A percentile compares a stretch with the other conserved stretches of the same genome.
phyloP scores from a whole-genome alignment of 139 green algal species.

The Chlorella sp. region DNA sequence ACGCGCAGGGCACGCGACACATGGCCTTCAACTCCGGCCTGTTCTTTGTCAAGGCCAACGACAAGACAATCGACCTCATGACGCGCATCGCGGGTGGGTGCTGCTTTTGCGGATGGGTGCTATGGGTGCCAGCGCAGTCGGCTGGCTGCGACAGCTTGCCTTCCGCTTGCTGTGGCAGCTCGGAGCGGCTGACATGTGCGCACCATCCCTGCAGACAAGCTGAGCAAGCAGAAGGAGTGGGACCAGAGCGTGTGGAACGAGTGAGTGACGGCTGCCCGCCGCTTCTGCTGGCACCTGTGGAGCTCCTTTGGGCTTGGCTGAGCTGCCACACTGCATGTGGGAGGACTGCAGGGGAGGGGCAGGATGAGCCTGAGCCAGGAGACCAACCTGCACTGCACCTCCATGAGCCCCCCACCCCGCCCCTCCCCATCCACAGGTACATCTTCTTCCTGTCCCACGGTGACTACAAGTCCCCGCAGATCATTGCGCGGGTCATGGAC shows the following conservation, averaged over 20 bases:
- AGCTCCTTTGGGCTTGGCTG: too few species aligned
- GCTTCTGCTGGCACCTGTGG: too few species aligned
- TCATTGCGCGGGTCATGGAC: conserved; percentile 18
- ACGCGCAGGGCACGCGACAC: conserved; percentile 63
- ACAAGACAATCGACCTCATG: conserved; percentile 73
- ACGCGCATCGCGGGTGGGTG: conserved; percentile 54
- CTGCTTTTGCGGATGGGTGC: background rate
- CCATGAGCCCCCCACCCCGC: too few species aligned
- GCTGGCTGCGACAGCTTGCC: background rate
- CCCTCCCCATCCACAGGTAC: conserved; percentile 37
- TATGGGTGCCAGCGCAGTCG: background rate
- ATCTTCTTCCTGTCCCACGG: conserved; percentile 91
- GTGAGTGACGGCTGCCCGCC: background rate
- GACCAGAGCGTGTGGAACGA: conserved; percentile 93
- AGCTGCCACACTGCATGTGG: too few species aligned
- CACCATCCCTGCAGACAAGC: conserved; percentile 41
- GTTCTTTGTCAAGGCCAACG: conserved; percentile 86
- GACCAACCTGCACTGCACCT: too few species aligned
- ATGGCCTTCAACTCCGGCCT: conserved; percentile 91
- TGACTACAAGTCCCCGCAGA: conserved; percentile 72
- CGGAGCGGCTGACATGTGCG: too few species aligned
- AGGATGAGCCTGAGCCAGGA: too few species aligned
- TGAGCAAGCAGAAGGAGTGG: conserved; percentile 85
- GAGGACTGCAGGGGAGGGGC: too few species aligned
- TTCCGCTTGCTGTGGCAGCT: background rate